These are phyloP conservation scores for Coriolopsis trogii DNA, from an alignment of 1,284 basidiomycete species.

Conservation along the genomic window DNA sequence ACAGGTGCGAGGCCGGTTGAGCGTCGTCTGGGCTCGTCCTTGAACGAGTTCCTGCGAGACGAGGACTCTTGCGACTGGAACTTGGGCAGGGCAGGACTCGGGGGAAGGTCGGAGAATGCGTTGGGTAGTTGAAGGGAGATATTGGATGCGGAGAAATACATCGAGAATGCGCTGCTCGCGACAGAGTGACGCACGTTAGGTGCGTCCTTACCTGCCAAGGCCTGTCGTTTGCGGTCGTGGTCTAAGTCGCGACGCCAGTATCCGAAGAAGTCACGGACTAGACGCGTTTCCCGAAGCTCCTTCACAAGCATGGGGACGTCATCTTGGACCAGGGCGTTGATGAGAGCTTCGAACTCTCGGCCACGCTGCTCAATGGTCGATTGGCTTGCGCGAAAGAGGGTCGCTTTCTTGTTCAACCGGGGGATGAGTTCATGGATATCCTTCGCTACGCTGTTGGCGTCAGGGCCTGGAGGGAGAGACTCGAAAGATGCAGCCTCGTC, in stretches of 20 bases:
- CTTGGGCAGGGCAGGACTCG: conserved; percentile 22
- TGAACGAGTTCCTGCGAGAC: conserved; percentile 12
- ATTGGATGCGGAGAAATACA: conserved; percentile 54
- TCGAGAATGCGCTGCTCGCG: conserved; percentile 50
- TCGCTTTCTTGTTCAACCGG: conserved; percentile 67
- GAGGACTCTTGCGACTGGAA: conserved; percentile 3
- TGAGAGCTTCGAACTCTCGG: conserved; percentile 57
- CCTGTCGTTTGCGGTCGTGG: conserved; percentile 43
- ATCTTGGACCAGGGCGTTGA: conserved; percentile 58
- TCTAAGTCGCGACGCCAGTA: conserved; percentile 75
- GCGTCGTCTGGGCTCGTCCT: conserved; percentile 11
- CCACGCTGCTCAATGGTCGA: conserved; percentile 66
- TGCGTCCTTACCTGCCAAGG: conserved; percentile 10
- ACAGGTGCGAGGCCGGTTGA: conserved; percentile 9
- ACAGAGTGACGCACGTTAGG: conserved; percentile 30
- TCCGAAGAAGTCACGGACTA: conserved; percentile 75
- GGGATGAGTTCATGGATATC: conserved; percentile 70
- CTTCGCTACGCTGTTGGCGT: conserved; percentile 66
- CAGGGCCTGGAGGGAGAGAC: conserved; percentile 81
- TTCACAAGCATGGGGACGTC: conserved; percentile 65
- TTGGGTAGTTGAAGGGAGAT: conserved; percentile 38
- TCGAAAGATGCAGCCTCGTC: conserved; percentile 80
- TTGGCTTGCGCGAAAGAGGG: conserved; percentile 69
- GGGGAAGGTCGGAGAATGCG: conserved; percentile 40
- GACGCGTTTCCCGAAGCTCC: conserved; percentile 60